Evolutionary conservation across 768 basidiomycete genomes (phyloP).

Genomic region (Postia placenta): DNA sequence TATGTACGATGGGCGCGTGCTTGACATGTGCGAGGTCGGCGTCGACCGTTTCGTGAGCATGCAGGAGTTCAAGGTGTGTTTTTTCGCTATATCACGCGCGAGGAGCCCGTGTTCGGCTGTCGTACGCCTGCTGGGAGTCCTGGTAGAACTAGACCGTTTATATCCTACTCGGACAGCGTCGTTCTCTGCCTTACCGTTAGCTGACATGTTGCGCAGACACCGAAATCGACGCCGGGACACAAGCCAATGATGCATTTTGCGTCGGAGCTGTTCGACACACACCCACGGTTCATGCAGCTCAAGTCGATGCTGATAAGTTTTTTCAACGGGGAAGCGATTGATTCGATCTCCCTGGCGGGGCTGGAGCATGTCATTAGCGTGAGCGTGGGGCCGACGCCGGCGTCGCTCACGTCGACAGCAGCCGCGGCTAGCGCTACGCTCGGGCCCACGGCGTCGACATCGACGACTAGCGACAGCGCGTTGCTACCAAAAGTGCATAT

Average conservation of each 20-base stretch:
- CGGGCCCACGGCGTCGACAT: slow-evolving; percentile 13
- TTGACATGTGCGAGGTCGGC: slow-evolving; percentile 96
- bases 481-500: slow-evolving; percentile 80
- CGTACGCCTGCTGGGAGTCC: too few species aligned
- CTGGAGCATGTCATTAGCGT: slow-evolving; percentile 87
- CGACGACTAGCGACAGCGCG: slow-evolving; percentile 30
- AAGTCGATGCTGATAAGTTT: slow-evolving; percentile 89
- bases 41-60: slow-evolving; percentile 78
- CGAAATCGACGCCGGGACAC: slow-evolving; percentile 84
- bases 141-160: too few species aligned
- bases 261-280: slow-evolving; percentile 90
- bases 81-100: background rate
- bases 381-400: slow-evolving; percentile 60
- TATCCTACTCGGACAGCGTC: too few species aligned
- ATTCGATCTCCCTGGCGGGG: slow-evolving; percentile 77
- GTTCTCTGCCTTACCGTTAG: background rate
- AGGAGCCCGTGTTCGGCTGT: too few species aligned
- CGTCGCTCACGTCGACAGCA: slow-evolving; percentile 41
- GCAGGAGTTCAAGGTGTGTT: slow-evolving; percentile 74
- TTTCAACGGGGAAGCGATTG: slow-evolving; percentile 84
- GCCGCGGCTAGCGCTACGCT: slow-evolving; percentile 19
- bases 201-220: slow-evolving; percentile 54
- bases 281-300: slow-evolving; percentile 86
- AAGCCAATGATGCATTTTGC: slow-evolving; percentile 95
- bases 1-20: slow-evolving; percentile 77